phyloP scores from a whole-genome alignment of 1,284 basidiomycete genomes.

The Marasmius oreades region DNA sequence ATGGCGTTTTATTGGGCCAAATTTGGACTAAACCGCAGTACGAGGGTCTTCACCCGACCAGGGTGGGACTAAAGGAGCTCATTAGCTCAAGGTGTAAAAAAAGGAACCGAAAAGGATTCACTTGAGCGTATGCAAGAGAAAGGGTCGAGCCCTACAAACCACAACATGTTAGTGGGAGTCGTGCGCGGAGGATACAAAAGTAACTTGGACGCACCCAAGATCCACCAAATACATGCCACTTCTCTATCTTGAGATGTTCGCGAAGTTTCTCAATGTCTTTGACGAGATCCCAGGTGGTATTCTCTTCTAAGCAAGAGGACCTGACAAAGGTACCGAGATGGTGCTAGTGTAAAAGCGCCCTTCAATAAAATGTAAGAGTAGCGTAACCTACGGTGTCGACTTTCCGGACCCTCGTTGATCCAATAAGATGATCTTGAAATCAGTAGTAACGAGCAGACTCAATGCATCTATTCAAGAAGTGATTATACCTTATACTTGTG shows the following conservation, averaged over 20 bases:
- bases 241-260: constrained; percentile 69
- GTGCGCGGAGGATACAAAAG: background rate
- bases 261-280: constrained; percentile 85
- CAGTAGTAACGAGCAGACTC: background rate
- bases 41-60: constrained; percentile 73
- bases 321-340: constrained; percentile 34
- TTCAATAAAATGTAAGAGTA: background rate
- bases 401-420: constrained; percentile 89
- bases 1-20: background rate
- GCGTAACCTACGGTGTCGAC: constrained; percentile 63
- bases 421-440: constrained; percentile 64
- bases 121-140: constrained; percentile 86
- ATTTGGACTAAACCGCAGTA: constrained; percentile 60
- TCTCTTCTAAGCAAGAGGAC: constrained; percentile 75
- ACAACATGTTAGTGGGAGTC: background rate
- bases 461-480: background rate
- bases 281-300: constrained; percentile 95
- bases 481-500: constrained; percentile 69
- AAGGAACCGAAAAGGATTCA: constrained; percentile 21
- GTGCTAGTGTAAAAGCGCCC: background rate
- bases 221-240: constrained; percentile 91
- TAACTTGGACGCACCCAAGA: constrained; percentile 62
- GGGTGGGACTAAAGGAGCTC: constrained; percentile 61
- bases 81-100: constrained; percentile 5
- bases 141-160: constrained; percentile 80